Conservation (phyloP, 108 stramenopile genomes). For the Epipyxis sp. region DNA sequence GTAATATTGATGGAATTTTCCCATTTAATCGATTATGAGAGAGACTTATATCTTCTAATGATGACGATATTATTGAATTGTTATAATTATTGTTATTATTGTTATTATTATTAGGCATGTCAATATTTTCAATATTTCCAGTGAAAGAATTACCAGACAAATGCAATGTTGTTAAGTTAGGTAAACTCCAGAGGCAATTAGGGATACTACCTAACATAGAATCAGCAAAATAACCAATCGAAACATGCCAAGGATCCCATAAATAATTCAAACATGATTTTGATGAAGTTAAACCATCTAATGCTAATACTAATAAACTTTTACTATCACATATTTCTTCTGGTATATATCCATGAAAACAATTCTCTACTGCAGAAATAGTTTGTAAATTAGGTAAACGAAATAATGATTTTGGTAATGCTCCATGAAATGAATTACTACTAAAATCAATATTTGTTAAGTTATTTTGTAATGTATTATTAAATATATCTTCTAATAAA, state of each 20-base stretch:
- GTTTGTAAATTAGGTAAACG: neutral
- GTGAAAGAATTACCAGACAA: constrained; percentile 10
- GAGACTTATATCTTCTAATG: neutral
- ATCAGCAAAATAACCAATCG: neutral
- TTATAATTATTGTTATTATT: no score
- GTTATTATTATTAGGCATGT: no score
- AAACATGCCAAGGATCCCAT: constrained; percentile 14
- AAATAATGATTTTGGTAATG: neutral
- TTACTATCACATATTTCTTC: neutral
- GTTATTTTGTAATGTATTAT: neutral
- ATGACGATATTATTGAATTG: neutral
- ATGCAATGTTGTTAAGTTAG: constrained; percentile 1
- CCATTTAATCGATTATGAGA: constrained; percentile 5
- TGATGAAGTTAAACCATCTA: neutral
- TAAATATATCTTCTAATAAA: neutral
- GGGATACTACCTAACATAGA: constrained; percentile 12
- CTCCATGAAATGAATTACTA: neutral
- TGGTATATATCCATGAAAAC: constrained; percentile 19
- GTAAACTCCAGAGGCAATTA: constrained; percentile 10
- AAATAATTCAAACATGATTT: neutral
- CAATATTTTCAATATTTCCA: no score
- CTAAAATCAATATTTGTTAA: neutral
- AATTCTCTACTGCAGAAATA: constrained; percentile 23
- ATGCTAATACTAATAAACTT: neutral
- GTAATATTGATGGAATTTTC: neutral